Evolutionary conservation across 495 filamentous ascomycete species (phyloP), one percentile per base, ranked within the genome.

Genomic region (Amphirosellinia nigrospora): DNA sequence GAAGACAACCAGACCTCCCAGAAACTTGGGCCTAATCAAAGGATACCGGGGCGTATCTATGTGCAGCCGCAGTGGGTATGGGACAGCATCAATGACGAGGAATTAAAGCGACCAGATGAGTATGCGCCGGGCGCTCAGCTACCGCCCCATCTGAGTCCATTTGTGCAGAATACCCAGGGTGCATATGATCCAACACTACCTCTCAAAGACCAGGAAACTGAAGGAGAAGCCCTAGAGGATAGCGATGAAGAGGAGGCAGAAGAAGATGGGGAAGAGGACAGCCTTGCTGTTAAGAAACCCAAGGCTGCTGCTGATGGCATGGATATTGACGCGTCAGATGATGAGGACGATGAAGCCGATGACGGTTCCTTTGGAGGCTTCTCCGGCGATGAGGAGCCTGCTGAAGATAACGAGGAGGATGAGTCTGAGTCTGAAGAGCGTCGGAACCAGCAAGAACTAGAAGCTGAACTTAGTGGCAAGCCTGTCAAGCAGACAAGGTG

Each of bases 11-110:
- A 86, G 78, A 87, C 83, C 72, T 77, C 76, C 55, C 84, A 82
- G 75, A 84, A 79, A 73, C 82, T 87, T 74, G 87, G 65, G 71
- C 84, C 75, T 32, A 83, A 85, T 75, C 86, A 88, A 68, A 87
- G 94, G 41, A 89, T 98, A 69, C 94, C 94, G 9, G 94, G 94
- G 30, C 85, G 96, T 58, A 94, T 90, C 55, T 98, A 98, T 73
- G 80, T 99, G 59, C 96, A 99, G 81, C 96, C 96, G 26, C 96
- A 99, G 77, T 99, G 97, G 94, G 88, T 99, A 16, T 99, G 96
- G 96, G 96, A 99, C 72, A 93, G 92, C 76, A 82, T 98, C 73
- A 99, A 99, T 79, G 89, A 92, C 32, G 93, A 93, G 48, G 92
- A 93, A 79, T 82, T 99, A 45, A 90, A 98, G 71, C 86, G 92